Evolutionary conservation across 768 basidiomycete genomes (phyloP), one percentile per base, ranked within the genome.

Genomic region (Pulveroboletus ravenelii): DNA sequence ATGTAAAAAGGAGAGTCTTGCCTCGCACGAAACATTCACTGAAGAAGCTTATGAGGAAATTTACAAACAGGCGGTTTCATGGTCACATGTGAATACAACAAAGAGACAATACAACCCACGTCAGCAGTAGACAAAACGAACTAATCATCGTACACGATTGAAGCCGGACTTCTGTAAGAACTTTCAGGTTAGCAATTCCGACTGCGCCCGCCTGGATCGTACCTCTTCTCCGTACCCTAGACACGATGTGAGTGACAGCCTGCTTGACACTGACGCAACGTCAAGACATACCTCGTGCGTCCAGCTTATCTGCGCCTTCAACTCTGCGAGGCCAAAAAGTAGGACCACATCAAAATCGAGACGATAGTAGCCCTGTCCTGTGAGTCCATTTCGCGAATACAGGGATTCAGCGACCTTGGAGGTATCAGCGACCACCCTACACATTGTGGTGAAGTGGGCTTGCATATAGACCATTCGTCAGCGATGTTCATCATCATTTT

Each of bases 281-380:
- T 35, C 5, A 14, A 18, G 29, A 46, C 53, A 29, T 10, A 59
- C 60, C 9, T 77, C 70, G 10, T 56, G 41, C 41, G n/a, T 60
- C 77, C 77, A 78, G 2, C 64, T 56, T 23, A 76, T 68, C 34
- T 76, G 72, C 0, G 75, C 78, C 50, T 74, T 72, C 35, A 78
- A 50, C 47, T 78, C 77, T 0, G 75, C 75, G 10, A 70, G 48
- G 2, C 76, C 77, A 41, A 75, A 72, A 14, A 67, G 61, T 72
- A 23, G 20, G 20, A 23, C 20, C 20, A 23, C 20, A 4, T 23
- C 20, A 23, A 23, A 23, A 23, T 23, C 63, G 39, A 64, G 70
- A 0, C 59, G 20, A 27, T 64, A 65, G 31, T 48, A 59, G 13
- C 43, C 34, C 20, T 15, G 23, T 25, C 49, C 47, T 15, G 29